Evolutionary conservation across 2,329 filamentous ascomycete genomes (phyloP).

Genomic region (Cladophialophora immunda): DNA sequence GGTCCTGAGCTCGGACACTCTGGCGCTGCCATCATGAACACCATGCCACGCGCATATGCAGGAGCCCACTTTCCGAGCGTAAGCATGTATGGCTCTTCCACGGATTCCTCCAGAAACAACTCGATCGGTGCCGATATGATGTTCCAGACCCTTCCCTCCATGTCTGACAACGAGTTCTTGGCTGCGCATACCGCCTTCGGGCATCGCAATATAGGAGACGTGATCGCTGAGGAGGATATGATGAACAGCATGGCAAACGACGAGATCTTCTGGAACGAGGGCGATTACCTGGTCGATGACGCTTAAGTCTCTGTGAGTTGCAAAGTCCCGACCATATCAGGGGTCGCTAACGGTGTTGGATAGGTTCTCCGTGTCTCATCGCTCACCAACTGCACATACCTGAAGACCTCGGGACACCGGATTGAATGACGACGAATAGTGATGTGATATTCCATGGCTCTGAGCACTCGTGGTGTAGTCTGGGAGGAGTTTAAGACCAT

Average conservation of each 20-base stretch:
- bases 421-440: constrained; percentile 10
- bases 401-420: not conserved
- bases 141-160: constrained; percentile 9
- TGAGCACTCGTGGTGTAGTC: constrained; percentile 39
- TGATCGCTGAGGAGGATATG: constrained; percentile 12
- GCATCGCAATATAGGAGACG: not conserved
- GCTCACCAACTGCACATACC: not conserved
- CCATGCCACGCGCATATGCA: constrained; percentile 10
- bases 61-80: not conserved
- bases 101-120: constrained; percentile 22
- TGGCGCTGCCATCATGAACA: constrained; percentile 6
- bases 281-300: not conserved
- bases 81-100: constrained; percentile 1
- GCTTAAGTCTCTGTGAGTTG: constrained; percentile 8
- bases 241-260: not conserved
- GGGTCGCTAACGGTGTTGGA: not conserved
- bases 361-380: not conserved
- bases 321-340: not conserved
- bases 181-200: not conserved
- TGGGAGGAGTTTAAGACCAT: constrained; percentile 36
- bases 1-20: constrained; percentile 11
- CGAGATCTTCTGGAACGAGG: constrained; percentile 7
- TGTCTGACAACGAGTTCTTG: constrained; percentile 22
- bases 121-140: constrained; percentile 17
- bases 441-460: constrained; percentile 23